Evolutionary conservation across 1,139 yeast species (phyloP), one percentile per base, ranked within the genome.

Genomic region (Blastobotrys ciferrii): DNA sequence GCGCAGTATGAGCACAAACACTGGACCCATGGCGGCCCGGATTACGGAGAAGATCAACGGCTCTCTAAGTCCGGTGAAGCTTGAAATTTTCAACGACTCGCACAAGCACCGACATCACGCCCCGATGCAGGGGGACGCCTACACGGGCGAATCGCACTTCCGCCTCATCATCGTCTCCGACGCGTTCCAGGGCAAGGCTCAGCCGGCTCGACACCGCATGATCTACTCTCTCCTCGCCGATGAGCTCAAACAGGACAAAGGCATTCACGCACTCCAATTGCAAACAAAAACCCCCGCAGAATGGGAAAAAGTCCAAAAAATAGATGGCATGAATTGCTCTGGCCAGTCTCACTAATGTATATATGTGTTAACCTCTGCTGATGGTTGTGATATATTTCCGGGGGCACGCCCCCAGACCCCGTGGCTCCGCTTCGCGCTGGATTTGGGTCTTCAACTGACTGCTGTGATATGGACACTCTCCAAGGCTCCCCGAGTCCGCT

Each of bases 211-310:
- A 63, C 98, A 92, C 69, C 71, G 97, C 51, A 65, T 84, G 62
- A 76, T 92, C 0, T 91, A 89, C 64, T 70, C 71, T 45, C 65
- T 87, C 46, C 71, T 92, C 42, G 80, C 80, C 54, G 88, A 87
- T 33, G 96, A 89, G 63, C 70, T 91, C 62, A 74, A 76, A 48
- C 73, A 71, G 46, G 76, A 78, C 48, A 63, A 69, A 47, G 92
- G 95, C 1, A 81, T 92, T 18, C 98, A 92, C 70, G 97, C 98
- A 0, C 71, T 92, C 53, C 97, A 88, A 64, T 75, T 92, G 69
- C 81, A 82, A 62, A 84, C 96, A 0, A 86, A 86, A 66, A 89
- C 98, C 1, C 77, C 79, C 0, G 74, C 71, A 35, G 96, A 88
- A 61, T 57, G 42, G 15, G 72, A 71, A 50, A 69, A 67, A 23